phyloP scores from a whole-genome alignment of 2,329 filamentous ascomycete genomes.

The Westerdykella sp. region DNA sequence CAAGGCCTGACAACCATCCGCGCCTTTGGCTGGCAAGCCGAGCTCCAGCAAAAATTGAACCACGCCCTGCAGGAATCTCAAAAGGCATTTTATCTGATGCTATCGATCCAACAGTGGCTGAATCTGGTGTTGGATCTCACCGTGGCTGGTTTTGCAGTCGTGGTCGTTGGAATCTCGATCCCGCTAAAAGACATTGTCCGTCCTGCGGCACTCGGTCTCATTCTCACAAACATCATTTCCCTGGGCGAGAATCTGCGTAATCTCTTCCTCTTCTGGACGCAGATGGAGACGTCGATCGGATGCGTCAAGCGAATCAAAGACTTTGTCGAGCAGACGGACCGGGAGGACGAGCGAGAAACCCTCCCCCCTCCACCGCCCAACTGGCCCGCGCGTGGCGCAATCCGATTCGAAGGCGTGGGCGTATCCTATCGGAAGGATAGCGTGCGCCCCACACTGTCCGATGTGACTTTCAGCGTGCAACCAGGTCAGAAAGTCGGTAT shows the following conservation, averaged over 20 bases:
- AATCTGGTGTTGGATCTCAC: conserved; percentile 22
- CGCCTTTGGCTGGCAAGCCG: conserved; percentile 40
- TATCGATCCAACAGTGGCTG: conserved; percentile 34
- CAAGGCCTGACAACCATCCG: conserved; percentile 44
- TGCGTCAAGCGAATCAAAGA: conserved; percentile 47
- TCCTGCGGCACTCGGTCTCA: conserved; percentile 44
- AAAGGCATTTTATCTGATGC: conserved; percentile 37
- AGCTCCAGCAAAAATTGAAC: too few species aligned
- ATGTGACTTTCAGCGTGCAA: conserved; percentile 36
- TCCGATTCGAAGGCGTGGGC: background rate
- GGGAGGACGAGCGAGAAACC: conserved; percentile 33
- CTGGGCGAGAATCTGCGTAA: conserved; percentile 45
- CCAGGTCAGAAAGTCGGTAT: conserved; percentile 44
- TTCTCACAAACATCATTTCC: conserved; percentile 45
- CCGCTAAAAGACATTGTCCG: conserved; percentile 30
- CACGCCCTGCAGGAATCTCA: conserved; percentile 31
- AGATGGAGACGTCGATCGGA: conserved; percentile 50
- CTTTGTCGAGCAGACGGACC: conserved; percentile 39
- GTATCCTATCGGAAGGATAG: conserved; percentile 17
- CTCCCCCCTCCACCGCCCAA: conserved; percentile 11
- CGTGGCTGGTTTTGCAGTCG: conserved; percentile 27
- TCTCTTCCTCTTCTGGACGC: conserved; percentile 46
- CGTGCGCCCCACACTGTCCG: conserved; percentile 12
- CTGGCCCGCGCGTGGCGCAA: conserved; percentile 1
- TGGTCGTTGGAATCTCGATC: conserved; percentile 28